Base-by-base conservation (phyloP, 768 basidiomycete species). In the Porpolomopsis calyptriformis region DNA sequence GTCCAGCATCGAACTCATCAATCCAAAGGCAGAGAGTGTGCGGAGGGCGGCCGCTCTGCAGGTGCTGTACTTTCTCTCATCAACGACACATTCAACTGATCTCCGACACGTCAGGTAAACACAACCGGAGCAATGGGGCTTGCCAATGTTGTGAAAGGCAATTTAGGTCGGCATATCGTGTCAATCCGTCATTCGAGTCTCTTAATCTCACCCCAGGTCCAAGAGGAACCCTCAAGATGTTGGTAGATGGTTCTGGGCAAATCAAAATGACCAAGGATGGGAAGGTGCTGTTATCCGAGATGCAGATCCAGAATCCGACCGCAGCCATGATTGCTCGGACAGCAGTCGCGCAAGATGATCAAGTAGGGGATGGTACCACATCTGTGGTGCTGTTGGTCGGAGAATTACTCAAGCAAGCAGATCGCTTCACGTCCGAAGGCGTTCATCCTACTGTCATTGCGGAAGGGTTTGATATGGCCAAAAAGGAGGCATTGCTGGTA, bases 241-340 rank as follows among this genome's bases (percentile, higher is more conserved):
- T 99, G 43, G 96, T 99, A 35, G 96, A 98, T 65, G 96, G 96
- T 47, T 74, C 93, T 11, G 96, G 96, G 8, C 88, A 92, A 68
- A 93, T 99, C 65, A 99, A 98, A 76, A 93, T 99, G 88, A 98
- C 96, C 53, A 99, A 98, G 73, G 96, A 98, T 59, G 96, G 96
- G 52, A 99, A 99, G 69, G 94, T 97, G 34, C 68, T 99, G 46
- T 73, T 99, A 48, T 94, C 92, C 34, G 96, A 99, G 70, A 99
- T 99, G 96, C 96, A 98, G 69, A 99, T 99, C 56, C 86, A 89
- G 67, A 98, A 99, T 63, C 96, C 96, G 24, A 98, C 96, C 2
- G 96, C 96, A 14, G 93, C 96, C 25, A 94, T 99, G 90, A 91
- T 99, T 59, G 96, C 96, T 38, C 80, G 92, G 43, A 97, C 96